These are phyloP conservation scores for Venustampulla echinocandica DNA, from an alignment of 495 filamentous ascomycete genomes.

Conservation along the genomic window DNA sequence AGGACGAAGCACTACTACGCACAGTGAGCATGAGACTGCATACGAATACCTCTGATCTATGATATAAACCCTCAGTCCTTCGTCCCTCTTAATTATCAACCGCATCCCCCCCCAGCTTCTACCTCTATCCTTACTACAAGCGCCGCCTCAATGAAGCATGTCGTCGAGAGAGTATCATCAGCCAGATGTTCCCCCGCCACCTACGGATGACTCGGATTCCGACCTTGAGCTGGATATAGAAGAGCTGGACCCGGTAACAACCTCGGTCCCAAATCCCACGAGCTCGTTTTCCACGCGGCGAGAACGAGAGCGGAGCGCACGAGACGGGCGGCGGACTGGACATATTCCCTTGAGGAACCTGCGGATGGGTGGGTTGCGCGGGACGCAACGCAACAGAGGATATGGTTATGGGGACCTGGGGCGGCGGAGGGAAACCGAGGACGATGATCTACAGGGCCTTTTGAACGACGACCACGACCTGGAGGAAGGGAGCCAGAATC, in stretches of 20 bases:
- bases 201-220: slow-evolving; percentile 47
- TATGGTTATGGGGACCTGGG: slow-evolving; percentile 52
- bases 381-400: slow-evolving; percentile 39
- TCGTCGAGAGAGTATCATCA: slow-evolving; percentile 39
- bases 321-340: slow-evolving; percentile 33
- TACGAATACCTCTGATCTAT: no score
- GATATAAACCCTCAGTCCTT: no score
- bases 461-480: slow-evolving; percentile 44
- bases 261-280: slow-evolving; percentile 26
- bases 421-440: slow-evolving; percentile 39
- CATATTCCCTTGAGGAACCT: slow-evolving; percentile 64
- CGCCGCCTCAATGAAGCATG: slow-evolving; percentile 38
- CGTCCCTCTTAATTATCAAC: no score
- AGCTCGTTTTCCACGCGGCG: no score
- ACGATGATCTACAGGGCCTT: slow-evolving; percentile 48
- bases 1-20: no score
- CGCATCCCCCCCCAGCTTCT: no score
- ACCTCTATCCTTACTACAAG: no score
- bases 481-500: slow-evolving; percentile 32
- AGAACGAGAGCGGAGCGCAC: slow-evolving; percentile 33
- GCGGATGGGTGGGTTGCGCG: slow-evolving; percentile 44
- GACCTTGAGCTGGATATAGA: slow-evolving; percentile 55
- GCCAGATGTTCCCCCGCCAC: slow-evolving; percentile 37
- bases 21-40: no score
- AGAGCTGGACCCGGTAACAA: slow-evolving; percentile 57